phyloP scores from a whole-genome alignment of 1,284 basidiomycete genomes.

The Cryptococcus hybrid region DNA sequence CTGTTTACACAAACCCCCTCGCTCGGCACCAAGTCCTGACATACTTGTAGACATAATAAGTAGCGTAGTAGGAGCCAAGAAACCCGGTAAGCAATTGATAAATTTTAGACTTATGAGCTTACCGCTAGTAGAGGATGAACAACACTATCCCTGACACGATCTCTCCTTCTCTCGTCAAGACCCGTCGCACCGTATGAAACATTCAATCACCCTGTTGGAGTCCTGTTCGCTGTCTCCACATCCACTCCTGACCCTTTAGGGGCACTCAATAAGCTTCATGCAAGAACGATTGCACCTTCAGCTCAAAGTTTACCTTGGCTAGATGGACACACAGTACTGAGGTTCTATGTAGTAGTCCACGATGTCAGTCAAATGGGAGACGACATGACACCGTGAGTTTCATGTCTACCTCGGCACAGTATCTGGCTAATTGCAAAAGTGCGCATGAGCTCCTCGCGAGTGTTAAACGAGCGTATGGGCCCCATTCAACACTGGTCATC shows the following conservation, averaged over 20 bases:
- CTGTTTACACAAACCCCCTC: conserved; percentile 34
- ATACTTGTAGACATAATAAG: conserved; percentile 47
- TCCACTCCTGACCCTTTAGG: conserved; percentile 41
- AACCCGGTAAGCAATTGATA: conserved; percentile 24
- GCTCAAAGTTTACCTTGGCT: conserved; percentile 42
- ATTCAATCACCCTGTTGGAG: conserved; percentile 49
- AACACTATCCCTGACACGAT: conserved; percentile 47
- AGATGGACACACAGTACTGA: conserved; percentile 40
- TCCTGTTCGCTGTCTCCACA: conserved; percentile 46
- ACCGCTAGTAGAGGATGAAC: conserved; percentile 30
- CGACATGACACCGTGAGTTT: conserved; percentile 36
- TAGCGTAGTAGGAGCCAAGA: conserved; percentile 25
- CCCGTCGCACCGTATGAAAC: conserved; percentile 47
- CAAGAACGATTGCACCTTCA: conserved; percentile 27
- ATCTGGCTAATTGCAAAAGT: conserved; percentile 12
- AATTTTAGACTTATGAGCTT: neutral
- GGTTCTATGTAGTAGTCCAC: conserved; percentile 50
- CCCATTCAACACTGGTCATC: conserved; percentile 48
- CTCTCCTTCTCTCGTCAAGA: conserved; percentile 44
- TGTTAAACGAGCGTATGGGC: conserved; percentile 48
- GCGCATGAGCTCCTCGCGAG: conserved; percentile 39
- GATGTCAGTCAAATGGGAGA: conserved; percentile 40
- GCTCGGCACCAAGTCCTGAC: conserved; percentile 38
- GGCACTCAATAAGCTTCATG: conserved; percentile 34
- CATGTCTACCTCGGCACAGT: neutral